phyloP scores from a whole-genome alignment of 768 basidiomycete species.

The Kwoniella bestiolae region DNA sequence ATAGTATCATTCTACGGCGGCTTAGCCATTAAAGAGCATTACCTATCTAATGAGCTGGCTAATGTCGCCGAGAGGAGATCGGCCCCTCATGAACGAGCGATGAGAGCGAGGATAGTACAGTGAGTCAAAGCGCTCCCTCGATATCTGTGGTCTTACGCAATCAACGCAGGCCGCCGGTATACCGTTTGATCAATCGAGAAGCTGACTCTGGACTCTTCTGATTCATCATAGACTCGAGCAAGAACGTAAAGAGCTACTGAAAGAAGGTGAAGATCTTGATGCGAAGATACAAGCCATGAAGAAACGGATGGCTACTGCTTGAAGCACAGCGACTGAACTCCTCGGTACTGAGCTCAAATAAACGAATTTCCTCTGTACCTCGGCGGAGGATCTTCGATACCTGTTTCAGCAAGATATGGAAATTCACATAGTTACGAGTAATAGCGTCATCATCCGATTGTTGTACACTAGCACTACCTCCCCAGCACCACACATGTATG shows the following conservation, averaged over 20 bases:
- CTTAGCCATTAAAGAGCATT: conserved; percentile 30
- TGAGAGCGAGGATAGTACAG: conserved; percentile 39
- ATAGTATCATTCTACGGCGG: conserved; percentile 42
- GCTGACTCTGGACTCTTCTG: background rate
- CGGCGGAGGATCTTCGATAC: too few relatives aligned
- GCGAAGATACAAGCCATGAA: conserved; percentile 38
- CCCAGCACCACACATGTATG: too few relatives aligned
- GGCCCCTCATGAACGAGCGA: conserved; percentile 16
- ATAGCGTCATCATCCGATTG: too few relatives aligned
- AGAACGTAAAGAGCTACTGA: conserved; percentile 38
- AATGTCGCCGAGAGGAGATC: conserved; percentile 2
- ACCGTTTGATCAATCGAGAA: background rate
- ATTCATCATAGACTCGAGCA: conserved; percentile 31
- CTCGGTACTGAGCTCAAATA: too few relatives aligned
- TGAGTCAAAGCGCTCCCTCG: too few relatives aligned
- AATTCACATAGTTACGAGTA: too few relatives aligned
- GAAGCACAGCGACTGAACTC: background rate
- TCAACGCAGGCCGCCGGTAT: too few relatives aligned
- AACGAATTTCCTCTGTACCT: too few relatives aligned
- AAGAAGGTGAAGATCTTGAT: conserved; percentile 36
- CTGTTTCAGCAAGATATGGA: too few relatives aligned
- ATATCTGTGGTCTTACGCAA: too few relatives aligned
- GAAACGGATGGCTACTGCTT: conserved; percentile 28
- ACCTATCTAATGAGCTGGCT: conserved; percentile 25
- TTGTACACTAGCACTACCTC: too few relatives aligned